A percentile compares a stretch with the other conserved stretches of the same genome.
Evolutionary conservation across 306 rosid genomes (phyloP).

Genomic region (Glycine latifolia): DNA sequence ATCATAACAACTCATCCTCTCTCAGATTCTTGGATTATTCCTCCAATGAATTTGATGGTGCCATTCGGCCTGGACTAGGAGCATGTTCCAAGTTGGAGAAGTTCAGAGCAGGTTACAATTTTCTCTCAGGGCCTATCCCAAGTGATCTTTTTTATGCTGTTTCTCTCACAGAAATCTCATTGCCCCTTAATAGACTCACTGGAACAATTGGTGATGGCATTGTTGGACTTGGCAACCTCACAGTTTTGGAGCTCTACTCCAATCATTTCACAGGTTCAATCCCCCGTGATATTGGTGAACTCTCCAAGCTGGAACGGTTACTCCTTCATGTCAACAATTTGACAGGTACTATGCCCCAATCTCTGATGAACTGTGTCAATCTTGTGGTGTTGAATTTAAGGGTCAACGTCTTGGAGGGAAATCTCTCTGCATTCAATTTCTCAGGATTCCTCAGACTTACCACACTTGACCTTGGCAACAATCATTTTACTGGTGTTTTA

Average conservation of each 20-base stretch:
- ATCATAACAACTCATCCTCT: slow-evolving; percentile 43
- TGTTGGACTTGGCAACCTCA: slow-evolving; percentile 61
- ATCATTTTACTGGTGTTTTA: slow-evolving; percentile 69
- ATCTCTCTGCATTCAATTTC: slow-evolving; percentile 74
- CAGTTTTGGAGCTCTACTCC: slow-evolving; percentile 74
- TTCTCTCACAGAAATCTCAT: slow-evolving; percentile 63
- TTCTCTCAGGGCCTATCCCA: slow-evolving; percentile 69
- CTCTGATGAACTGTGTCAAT: slow-evolving; percentile 72
- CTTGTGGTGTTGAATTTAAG: slow-evolving; percentile 75
- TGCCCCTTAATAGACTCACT: slow-evolving; percentile 63
- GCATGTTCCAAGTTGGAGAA: slow-evolving; percentile 68
- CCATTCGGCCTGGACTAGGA: slow-evolving; percentile 65
- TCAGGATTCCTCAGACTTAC: slow-evolving; percentile 60
- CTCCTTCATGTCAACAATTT: slow-evolving; percentile 76
- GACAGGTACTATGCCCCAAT: slow-evolving; percentile 70
- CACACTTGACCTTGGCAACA: slow-evolving; percentile 85
- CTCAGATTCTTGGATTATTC: slow-evolving; percentile 73
- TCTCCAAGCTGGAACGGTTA: slow-evolving; percentile 63
- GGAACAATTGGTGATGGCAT: slow-evolving; percentile 67
- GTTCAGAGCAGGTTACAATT: slow-evolving; percentile 84
- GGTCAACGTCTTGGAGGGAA: slow-evolving; percentile 72
- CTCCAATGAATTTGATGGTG: slow-evolving; percentile 59
- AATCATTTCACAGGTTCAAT: slow-evolving; percentile 65
- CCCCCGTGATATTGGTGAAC: slow-evolving; percentile 71
- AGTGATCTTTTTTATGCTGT: slow-evolving; percentile 59